phyloP scores from a whole-genome alignment of 306 rosid species.

The Geum urbanum region DNA sequence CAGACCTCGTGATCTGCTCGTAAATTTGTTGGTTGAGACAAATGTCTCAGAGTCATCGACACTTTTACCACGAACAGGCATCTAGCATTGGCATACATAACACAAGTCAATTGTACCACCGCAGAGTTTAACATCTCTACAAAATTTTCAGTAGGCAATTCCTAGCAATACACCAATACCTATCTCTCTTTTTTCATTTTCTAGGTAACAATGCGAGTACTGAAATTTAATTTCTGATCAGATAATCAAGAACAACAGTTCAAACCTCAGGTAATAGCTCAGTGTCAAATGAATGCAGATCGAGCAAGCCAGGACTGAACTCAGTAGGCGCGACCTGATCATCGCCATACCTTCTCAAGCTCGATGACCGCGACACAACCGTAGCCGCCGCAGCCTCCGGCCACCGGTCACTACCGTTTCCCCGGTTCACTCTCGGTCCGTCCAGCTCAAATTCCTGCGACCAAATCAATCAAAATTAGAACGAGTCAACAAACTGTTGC shows the following conservation, averaged over 20 bases:
- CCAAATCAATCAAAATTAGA: not conserved
- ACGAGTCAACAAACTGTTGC: not conserved
- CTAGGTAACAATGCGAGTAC: not conserved
- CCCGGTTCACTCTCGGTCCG: conserved; percentile 31
- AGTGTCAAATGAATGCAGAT: conserved; percentile 72
- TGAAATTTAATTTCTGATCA: no score
- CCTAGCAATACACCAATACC: not conserved
- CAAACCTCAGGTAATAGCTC: conserved; percentile 72
- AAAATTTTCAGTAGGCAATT: not conserved
- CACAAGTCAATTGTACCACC: not conserved
- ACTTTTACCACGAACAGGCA: conserved; percentile 39
- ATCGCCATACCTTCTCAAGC: conserved; percentile 65
- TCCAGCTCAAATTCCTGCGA: conserved; percentile 56
- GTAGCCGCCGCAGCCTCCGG: conserved; percentile 13
- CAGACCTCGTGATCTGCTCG: conserved; percentile 44
- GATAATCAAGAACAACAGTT: not conserved
- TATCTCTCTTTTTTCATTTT: not conserved
- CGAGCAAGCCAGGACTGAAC: conserved; percentile 61
- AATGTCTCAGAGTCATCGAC: conserved; percentile 49
- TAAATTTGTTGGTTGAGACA: conserved; percentile 33
- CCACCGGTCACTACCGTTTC: conserved; percentile 16
- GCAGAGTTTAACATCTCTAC: not conserved
- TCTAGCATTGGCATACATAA: conserved; percentile 26
- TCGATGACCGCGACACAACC: conserved; percentile 48
- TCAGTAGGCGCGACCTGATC: conserved; percentile 52